Base-by-base conservation (phyloP, 202 grass and related monocot species). In the Saccharum hybrid region DNA sequence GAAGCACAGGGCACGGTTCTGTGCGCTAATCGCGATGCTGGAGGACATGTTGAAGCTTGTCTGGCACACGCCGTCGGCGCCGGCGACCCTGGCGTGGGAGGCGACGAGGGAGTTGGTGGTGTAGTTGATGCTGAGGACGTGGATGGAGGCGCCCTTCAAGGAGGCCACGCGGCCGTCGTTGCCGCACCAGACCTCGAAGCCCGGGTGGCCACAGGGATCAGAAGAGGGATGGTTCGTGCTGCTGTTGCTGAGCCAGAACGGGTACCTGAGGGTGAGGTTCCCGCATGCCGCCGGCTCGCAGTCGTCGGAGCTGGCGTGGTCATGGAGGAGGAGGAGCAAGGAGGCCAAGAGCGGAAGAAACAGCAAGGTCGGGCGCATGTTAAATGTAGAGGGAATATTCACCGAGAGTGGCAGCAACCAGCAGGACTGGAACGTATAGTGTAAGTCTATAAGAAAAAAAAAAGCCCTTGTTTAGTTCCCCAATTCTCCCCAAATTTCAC, bases 191-290 rank as follows among this genome's bases (percentile, higher is more conserved):
- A 88, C 3, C 86, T 76, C 19, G 59, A 91, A 83, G 2, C 45
- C 38, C 4, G 91, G 87, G 19, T 86, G 86, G 0, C 94, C 84
- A 11, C 87, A 93, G 10, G 84, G 66, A 26, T 26, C 26, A 41
- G 39, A 41, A 41, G 39, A 2, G 0, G 64, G 38, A 26, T 26
- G 26, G 26, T 26, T 26, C 0, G 11, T 2, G 0, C n/a, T 4
- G n/a, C 39, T 13, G 34, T 3, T 40, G 19, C 69, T 49, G 2
- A 90, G 36, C 89, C 82, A 93, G 67, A 97, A 89, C 0, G 94
- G 94, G 76, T 89, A 93, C n/a, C 12, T 62, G 19, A 96, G 19
- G 19, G 63, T 26, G 15, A 90, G n/a, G 68, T 62, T 9, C 3
- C 88, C 88, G 67, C 91, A 93, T 43, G 13, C 10, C 46, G 34